Percentiles rank a stretch among this genome's conserved stretches.
Evolutionary conservation across 2,329 filamentous ascomycete species (phyloP).

Genomic region (Dothidotthia symphoricarpi): DNA sequence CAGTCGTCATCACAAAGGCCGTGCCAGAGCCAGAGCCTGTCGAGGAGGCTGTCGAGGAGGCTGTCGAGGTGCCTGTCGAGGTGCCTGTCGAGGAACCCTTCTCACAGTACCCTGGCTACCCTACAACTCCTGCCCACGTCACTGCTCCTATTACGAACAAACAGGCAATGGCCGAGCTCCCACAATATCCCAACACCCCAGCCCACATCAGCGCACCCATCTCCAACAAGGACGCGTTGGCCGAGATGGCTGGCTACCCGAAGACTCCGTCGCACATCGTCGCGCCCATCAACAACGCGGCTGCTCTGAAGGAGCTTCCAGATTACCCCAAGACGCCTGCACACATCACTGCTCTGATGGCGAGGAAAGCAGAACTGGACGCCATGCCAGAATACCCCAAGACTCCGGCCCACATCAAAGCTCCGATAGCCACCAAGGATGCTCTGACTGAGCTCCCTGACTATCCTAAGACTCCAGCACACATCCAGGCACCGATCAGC

Average conservation of each 20-base stretch:
- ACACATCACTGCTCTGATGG: conserved; percentile 7
- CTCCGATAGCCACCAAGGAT: conserved; percentile 16
- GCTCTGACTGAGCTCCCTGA: conserved; percentile 23
- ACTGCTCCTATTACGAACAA: conserved; percentile 10
- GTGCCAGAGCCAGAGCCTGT: neutral
- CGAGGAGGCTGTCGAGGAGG: neutral
- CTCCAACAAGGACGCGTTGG: conserved; percentile 14
- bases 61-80: neutral
- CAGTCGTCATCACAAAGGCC: conserved; percentile 3
- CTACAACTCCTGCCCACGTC: conserved; percentile 20
- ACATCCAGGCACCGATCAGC: conserved; percentile 20
- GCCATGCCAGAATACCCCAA: conserved; percentile 16
- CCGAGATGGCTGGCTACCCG: conserved; percentile 23
- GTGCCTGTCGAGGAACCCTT: conserved; percentile 23
- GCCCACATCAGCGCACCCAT: conserved; percentile 22
- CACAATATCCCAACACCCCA: conserved; percentile 26
- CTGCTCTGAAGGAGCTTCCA: conserved; percentile 15
- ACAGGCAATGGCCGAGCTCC: conserved; percentile 16
- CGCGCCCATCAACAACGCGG: conserved; percentile 7
- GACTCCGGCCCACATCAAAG: conserved; percentile 18
- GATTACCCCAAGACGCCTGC: conserved; percentile 10
- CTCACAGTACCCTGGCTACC: conserved; percentile 19
- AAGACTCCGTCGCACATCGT: conserved; percentile 21
- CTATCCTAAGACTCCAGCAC: conserved; percentile 25
- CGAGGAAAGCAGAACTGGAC: conserved; percentile 8